Percentiles rank a stretch among this genome's conserved stretches.
Evolutionary conservation across 2,329 filamentous ascomycete species (phyloP).

Genomic region (Madurella fahalii): DNA sequence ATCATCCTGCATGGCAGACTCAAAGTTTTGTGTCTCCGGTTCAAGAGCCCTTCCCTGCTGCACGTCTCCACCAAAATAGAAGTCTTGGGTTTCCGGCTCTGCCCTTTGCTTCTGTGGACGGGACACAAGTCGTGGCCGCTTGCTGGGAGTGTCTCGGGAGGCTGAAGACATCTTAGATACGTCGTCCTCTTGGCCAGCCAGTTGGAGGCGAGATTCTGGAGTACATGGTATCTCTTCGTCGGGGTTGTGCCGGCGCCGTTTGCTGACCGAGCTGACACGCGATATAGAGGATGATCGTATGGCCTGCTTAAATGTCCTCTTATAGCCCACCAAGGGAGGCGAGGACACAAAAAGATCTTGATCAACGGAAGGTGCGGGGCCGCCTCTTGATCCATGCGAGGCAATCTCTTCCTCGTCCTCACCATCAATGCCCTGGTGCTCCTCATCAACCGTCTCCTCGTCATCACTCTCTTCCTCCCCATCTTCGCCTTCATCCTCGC

Average conservation of each 20-base stretch:
- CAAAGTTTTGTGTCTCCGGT: too few relatives aligned
- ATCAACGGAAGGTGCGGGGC: neutral
- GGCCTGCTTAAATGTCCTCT: neutral
- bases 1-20: neutral
- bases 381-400: neutral
- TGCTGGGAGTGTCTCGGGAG: slow-evolving; percentile 1
- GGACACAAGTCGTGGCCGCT: neutral
- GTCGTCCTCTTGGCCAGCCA: neutral
- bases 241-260: slow-evolving; percentile 10
- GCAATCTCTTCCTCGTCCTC: neutral
- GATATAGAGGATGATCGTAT: neutral
- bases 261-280: neutral
- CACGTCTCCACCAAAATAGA: neutral
- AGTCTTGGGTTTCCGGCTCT: neutral
- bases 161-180: neutral
- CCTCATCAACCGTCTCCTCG: neutral
- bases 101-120: neutral
- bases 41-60: too few relatives aligned
- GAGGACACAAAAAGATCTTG: slow-evolving; percentile 9
- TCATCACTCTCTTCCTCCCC: neutral
- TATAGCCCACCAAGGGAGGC: slow-evolving; percentile 5
- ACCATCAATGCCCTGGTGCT: neutral
- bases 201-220: slow-evolving; percentile 1
- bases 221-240: slow-evolving; percentile 13
- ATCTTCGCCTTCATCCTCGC: neutral